These are phyloP conservation scores for Phymatotrichopsis omnivora DNA, from an alignment of 2,329 filamentous ascomycete genomes.

Conservation along the genomic window DNA sequence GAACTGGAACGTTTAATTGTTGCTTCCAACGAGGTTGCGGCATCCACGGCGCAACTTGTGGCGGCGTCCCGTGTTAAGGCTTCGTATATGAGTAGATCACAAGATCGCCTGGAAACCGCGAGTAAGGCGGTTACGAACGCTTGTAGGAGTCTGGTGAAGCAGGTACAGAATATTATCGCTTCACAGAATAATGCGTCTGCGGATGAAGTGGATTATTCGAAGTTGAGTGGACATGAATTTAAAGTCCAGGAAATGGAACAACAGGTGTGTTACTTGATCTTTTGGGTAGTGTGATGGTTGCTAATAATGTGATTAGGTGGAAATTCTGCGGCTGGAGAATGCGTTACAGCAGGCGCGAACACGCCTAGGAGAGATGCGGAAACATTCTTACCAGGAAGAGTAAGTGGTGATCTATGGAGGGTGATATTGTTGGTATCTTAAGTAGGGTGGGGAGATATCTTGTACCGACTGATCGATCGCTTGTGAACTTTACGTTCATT, in stretches of 20 bases:
- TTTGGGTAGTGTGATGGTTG: constrained; percentile 18
- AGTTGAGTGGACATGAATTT: constrained; percentile 88
- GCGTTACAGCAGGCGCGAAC: constrained; percentile 65
- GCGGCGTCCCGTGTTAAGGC: constrained; percentile 94
- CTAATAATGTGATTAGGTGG: constrained; percentile 52
- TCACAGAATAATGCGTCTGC: constrained; percentile 68
- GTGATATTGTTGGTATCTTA: too few relatives aligned
- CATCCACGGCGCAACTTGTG: constrained; percentile 90
- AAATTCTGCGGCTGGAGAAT: constrained; percentile 94
- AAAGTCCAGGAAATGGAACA: constrained; percentile 99
- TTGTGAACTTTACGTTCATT: too few relatives aligned
- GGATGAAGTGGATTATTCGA: constrained; percentile 75
- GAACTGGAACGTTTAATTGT: constrained; percentile 96
- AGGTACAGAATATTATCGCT: constrained; percentile 90
- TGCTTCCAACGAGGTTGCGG: constrained; percentile 91
- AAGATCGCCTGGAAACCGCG: constrained; percentile 81
- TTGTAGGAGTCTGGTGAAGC: constrained; percentile 76
- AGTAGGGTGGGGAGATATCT: too few relatives aligned
- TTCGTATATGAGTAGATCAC: constrained; percentile 93
- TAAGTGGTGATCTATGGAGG: too few relatives aligned
- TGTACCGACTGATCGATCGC: too few relatives aligned
- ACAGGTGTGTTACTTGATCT: constrained; percentile 55
- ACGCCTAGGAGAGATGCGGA: constrained; percentile 91
- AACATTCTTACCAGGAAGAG: constrained; percentile 88
- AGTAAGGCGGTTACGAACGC: constrained; percentile 87